These are phyloP conservation scores for Nigrospora sphaerica DNA, from an alignment of 2,329 filamentous ascomycete genomes.

Conservation along the genomic window DNA sequence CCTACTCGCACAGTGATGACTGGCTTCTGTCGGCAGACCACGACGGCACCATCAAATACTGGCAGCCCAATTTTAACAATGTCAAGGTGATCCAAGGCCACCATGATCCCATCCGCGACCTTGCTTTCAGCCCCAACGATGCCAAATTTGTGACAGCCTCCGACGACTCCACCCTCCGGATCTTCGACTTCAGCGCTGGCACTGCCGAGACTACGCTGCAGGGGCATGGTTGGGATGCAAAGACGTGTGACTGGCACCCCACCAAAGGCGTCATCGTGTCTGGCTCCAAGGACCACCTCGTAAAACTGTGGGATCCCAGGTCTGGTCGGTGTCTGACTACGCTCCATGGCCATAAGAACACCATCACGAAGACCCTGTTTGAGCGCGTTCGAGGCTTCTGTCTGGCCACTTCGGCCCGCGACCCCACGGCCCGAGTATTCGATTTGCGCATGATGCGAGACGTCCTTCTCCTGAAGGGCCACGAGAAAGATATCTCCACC, in stretches of 20 bases:
- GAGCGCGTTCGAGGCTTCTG: conserved; percentile 78
- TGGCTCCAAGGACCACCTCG: conserved; percentile 92
- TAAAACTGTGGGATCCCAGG: conserved; percentile 98
- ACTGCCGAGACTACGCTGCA: conserved; percentile 75
- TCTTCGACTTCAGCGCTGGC: conserved; percentile 90
- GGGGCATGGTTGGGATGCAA: conserved; percentile 97
- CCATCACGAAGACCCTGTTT: conserved; percentile 87
- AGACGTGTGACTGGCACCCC: conserved; percentile 96
- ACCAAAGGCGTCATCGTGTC: conserved; percentile 90
- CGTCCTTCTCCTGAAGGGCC: conserved; percentile 84
- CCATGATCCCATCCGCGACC: conserved; percentile 78
- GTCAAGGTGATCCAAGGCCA: conserved; percentile 92
- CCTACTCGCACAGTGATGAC: conserved; percentile 92
- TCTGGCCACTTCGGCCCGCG: conserved; percentile 85
- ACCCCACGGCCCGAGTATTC: conserved; percentile 88
- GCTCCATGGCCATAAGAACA: conserved; percentile 94
- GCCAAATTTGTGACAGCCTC: conserved; percentile 94
- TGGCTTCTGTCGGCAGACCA: conserved; percentile 96
- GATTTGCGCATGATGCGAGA: conserved; percentile 98
- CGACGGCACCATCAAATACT: conserved; percentile 94
- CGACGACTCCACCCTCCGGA: conserved; percentile 88
- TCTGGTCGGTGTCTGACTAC: conserved; percentile 86
- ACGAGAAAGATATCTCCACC: conserved; percentile 93
- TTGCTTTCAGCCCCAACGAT: conserved; percentile 91
- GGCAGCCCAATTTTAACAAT: conserved; percentile 99